A percentile compares a stretch with the other conserved stretches of the same genome.
Conservation (phyloP, 1,284 basidiomycete genomes). For the Waitea zeae region DNA sequence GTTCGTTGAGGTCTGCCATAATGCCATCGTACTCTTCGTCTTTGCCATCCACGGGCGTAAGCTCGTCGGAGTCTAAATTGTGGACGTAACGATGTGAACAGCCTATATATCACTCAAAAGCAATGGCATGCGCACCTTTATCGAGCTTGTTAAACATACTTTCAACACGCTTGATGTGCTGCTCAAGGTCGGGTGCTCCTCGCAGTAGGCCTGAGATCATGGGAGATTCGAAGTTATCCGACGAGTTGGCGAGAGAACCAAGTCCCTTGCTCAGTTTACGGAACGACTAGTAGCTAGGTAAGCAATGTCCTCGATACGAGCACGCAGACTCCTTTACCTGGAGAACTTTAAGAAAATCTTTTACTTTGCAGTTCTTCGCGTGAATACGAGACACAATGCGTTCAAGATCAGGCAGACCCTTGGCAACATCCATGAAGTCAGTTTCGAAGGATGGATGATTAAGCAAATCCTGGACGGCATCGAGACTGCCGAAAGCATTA, state of each 20-base stretch:
- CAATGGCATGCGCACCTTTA: constrained; percentile 27
- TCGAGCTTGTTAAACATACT: constrained; percentile 52
- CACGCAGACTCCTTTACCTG: constrained; percentile 26
- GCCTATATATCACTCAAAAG: neutral
- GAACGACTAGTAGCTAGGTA: constrained; percentile 41
- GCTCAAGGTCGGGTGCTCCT: constrained; percentile 63
- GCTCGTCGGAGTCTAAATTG: constrained; percentile 34
- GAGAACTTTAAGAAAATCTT: constrained; percentile 74
- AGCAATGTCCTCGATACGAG: constrained; percentile 1
- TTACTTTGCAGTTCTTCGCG: constrained; percentile 74
- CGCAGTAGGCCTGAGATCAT: constrained; percentile 61
- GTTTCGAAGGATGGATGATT: constrained; percentile 58
- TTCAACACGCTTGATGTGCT: constrained; percentile 55
- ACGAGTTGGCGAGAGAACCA: constrained; percentile 38
- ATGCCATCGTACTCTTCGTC: constrained; percentile 73
- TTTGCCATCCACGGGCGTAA: constrained; percentile 66
- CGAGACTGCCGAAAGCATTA: constrained; percentile 34
- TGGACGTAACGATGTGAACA: neutral
- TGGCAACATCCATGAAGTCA: constrained; percentile 58
- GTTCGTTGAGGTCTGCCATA: constrained; percentile 42
- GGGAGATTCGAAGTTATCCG: constrained; percentile 60
- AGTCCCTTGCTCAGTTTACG: constrained; percentile 54
- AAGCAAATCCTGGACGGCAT: constrained; percentile 85
- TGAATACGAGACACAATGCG: constrained; percentile 88
- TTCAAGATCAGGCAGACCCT: constrained; percentile 82